Base-by-base conservation (phyloP, 2,329 filamentous ascomycete species). In the Trichoderma sp. region DNA sequence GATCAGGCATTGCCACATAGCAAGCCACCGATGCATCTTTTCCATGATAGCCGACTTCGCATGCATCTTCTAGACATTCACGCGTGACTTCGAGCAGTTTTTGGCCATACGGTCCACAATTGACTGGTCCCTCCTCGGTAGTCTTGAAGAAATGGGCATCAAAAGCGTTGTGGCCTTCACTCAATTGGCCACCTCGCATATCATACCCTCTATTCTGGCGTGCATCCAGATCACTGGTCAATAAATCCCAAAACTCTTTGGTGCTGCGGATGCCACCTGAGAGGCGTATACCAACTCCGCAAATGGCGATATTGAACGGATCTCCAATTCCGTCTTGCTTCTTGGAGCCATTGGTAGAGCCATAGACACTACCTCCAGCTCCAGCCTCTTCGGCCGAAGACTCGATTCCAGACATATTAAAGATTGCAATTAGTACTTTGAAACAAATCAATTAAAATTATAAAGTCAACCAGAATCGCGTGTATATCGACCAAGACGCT, bases 261-360 rank as follows among this genome's bases (percentile, higher is more conserved):
- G 19, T 48, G 5, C n/a, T 59, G 32, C 35, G 60, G 25, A 68
- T 59, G 3, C 60, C 60, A 15, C 67, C 67, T 1, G 67, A 53
- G 13, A 68, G 61, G 15, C 67, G 67, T 29, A 68, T 17, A 25
- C 60, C 67, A 52, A 68, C 19, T 22, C 60, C 59, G 15, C 67
- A 68, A n/a, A 68, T 68, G 5, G 67, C 67, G 25, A 78, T 72
- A 6, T 75, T 75, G 7, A 25, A 34, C 52, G 48, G 64, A 19
- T n/a, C 32, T 15, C n/a, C 37, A 65, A 3, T 19, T 7, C 15
- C 52, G 27, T 19, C 35, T n/a, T 13, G 42, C 5, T n/a, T 13
- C 52, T 32, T 45, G n/a, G 27, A n/a, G 29, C 7, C 22, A 6
- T 37, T 45, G 19, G 17, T 9, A 54, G 37, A 17, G 53, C 29